Base-by-base conservation (phyloP, 2,329 filamentous ascomycete species). In the Aspergillus sp. region DNA sequence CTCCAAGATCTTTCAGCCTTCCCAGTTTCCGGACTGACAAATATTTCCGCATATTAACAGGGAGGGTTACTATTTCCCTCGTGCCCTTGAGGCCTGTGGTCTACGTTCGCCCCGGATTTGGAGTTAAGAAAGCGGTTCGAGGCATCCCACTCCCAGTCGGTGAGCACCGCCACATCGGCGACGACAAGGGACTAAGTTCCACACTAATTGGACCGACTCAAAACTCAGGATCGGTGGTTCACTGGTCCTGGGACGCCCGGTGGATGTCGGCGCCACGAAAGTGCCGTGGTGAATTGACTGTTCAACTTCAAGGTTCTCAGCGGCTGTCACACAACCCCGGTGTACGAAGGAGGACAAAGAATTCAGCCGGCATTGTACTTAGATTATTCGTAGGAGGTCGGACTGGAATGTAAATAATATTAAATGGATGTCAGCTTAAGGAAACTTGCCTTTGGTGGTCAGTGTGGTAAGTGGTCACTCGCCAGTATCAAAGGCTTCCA, bases 141-240 rank as follows among this genome's bases (percentile, higher is more conserved):
- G 27, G 27, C 27, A 31, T 31, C 27, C 27, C 27, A 31, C 27
- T 31, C 27, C 27, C 27, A 11, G 27, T 31, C 27, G 27, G 27
- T 31, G 27, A 39, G 52, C 52, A 55, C 57, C 52, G 52, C 52
- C 52, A 55, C 53, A 56, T 27, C 48, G 57, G 37, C 46, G 46
- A 43, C 31, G 24, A n/a, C 15, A 54, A 37, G 11, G 43, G 14
- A 46, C 50, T 31, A 23, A 37, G 6, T 23, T 9, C 9, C 24
- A 19, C 35, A 46, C 23, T 52, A 47, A 52, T 44, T 52, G 50
- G 56, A 41, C 44, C 5, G 39, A 49, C 48, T 56, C 15, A 9
- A 45, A 15, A 50, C 33, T 50, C 33, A 44, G 46, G 27, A 48
- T 58, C 56, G 51, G 45, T 48, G 37, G 35, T 53, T 57, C 44